Evolutionary conservation across 257 asterid species (phyloP), one percentile per base, ranked within the genome.

Genomic region (Craterostigma plantagineum): DNA sequence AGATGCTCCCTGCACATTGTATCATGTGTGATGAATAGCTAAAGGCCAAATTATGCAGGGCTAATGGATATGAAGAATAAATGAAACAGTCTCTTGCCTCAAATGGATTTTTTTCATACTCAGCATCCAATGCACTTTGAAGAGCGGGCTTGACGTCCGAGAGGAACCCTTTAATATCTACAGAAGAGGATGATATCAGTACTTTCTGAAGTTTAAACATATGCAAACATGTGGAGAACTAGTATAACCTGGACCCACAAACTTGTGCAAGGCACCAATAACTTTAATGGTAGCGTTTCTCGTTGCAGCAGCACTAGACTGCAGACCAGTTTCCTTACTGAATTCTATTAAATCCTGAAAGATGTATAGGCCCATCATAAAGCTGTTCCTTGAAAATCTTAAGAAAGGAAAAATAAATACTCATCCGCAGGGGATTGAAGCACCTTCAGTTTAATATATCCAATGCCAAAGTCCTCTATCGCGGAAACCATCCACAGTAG

Each of bases 291-390:
- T 80, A 40, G 96, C 65, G 63, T 90, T 90, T 70, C 99, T 75
- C 15, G 99, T 79, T 48, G 91, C 94, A 50, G 99, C 85, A 58
- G 99, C 94, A 63, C 99, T 90, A 53, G 99, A 90, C 55, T 83
- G 96, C 54, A 90, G 68, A 18, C 99, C 99, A 58, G 52, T 69
- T 56, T 90, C 99, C 75, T 90, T 90, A 72, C 99, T 79, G 67
- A 90, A 90, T 55, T 90, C 94, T 63, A 90, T 77, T 61, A 90
- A 54, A 64, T 90, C 99, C 99, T 90, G 83, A 41, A 53, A 55
- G 30, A 23, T 23, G 30, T 23, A 23, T 23, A 23, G 43, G 45
- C 47, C 27, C 30, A 42, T 34, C 7, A 2, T 1, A 14, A 17
- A 18, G 54, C 14, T 14, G 46, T 30, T 52, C 18, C 16, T 23